phyloP scores from a whole-genome alignment of 225 moss, liverwort and hornwort genomes.

The Ulota crispa region DNA sequence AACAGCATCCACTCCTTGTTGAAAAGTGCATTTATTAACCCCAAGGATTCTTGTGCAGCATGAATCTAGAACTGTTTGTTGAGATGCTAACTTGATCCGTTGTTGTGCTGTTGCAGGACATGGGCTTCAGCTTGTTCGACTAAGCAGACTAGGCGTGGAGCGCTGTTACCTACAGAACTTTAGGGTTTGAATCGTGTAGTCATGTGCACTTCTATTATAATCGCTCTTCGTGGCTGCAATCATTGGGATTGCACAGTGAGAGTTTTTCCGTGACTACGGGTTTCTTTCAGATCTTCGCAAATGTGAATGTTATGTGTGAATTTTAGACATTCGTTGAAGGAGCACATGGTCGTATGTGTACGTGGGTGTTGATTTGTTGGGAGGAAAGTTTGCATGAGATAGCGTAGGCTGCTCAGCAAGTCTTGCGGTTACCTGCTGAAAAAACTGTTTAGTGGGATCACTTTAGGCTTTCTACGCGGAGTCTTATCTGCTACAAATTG shows the following conservation, averaged over 20 bases:
- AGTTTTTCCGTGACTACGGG: constrained; percentile 1
- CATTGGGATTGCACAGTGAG: not conserved
- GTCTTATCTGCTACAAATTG: not conserved
- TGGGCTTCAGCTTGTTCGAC: constrained; percentile 75
- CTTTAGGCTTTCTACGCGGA: not conserved
- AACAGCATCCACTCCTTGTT: not conserved
- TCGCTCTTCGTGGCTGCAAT: not conserved
- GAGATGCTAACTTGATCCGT: not conserved
- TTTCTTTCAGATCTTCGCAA: not conserved
- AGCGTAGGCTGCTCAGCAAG: too few species aligned
- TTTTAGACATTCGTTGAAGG: not conserved
- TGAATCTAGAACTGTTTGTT: not conserved
- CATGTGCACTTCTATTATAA: constrained; percentile 18
- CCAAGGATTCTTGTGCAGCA: not conserved
- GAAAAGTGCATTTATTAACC: not conserved
- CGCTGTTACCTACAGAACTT: not conserved
- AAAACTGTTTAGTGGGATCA: not conserved
- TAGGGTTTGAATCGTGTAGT: constrained; percentile 15
- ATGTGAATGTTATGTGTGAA: not conserved
- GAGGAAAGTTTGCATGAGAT: not conserved
- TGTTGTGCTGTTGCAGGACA: constrained; percentile 47
- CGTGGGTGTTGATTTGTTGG: not conserved
- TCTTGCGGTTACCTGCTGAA: too few species aligned
- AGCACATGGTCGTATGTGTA: not conserved
- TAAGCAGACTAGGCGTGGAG: constrained; percentile 13